A percentile compares a stretch with the other conserved stretches of the same genome.
phyloP scores from a whole-genome alignment of 805 yeast genomes.

The Lipomyces sp. region DNA sequence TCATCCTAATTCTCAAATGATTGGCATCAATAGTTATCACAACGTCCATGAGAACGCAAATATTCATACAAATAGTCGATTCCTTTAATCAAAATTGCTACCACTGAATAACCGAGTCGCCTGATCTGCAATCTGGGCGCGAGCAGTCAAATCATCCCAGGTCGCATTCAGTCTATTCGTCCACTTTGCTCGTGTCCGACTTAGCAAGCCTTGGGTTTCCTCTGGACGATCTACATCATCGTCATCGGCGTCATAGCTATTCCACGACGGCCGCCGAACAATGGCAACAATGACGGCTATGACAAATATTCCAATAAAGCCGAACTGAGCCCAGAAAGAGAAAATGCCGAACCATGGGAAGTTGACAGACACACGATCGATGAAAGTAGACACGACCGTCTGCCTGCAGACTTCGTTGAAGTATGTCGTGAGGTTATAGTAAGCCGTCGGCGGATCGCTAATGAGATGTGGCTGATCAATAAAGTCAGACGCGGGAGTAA shows the following conservation, averaged over 20 bases:
- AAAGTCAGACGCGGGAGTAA: slow-evolving; percentile 12
- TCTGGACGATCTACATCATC: slow-evolving; percentile 31
- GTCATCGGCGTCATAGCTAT: slow-evolving; percentile 34
- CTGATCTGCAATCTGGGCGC: slow-evolving; percentile 34
- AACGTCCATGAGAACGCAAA: not conserved
- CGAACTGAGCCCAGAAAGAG: slow-evolving; percentile 38
- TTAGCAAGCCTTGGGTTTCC: slow-evolving; percentile 28
- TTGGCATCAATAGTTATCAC: not conserved
- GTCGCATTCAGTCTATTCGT: slow-evolving; percentile 27
- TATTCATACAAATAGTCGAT: not conserved
- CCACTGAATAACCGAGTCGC: slow-evolving; percentile 20
- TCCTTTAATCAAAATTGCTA: not conserved
- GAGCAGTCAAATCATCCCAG: slow-evolving; percentile 35
- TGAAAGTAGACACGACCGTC: slow-evolving; percentile 35
- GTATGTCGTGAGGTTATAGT: slow-evolving; percentile 26
- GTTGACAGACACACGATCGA: slow-evolving; percentile 35
- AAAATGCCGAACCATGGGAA: slow-evolving; percentile 38
- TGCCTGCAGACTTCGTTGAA: slow-evolving; percentile 35
- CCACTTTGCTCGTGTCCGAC: slow-evolving; percentile 34
- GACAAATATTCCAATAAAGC: slow-evolving; percentile 34
- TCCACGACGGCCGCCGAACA: slow-evolving; percentile 30
- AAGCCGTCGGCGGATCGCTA: slow-evolving; percentile 14
- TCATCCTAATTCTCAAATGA: too few relatives aligned
- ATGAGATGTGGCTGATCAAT: slow-evolving; percentile 14
- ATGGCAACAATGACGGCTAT: slow-evolving; percentile 31